A percentile compares a stretch with the other conserved stretches of the same genome.
Evolutionary conservation across 805 yeast species (phyloP).

Genomic region (Starmerella geochares): DNA sequence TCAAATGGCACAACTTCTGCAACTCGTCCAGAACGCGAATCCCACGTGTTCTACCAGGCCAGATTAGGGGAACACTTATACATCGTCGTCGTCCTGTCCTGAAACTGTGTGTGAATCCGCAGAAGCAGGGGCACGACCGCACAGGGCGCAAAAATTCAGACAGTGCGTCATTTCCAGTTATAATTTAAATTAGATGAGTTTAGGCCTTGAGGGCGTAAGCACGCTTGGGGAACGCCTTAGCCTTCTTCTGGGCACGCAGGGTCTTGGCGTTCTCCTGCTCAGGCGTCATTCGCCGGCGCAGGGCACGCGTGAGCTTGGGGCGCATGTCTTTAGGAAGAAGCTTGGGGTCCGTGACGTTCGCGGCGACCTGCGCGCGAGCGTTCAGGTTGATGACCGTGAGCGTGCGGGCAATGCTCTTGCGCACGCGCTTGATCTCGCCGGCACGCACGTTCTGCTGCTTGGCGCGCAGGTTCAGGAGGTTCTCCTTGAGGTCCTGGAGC

Average conservation of each 20-base stretch:
- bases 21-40: too few relatives aligned
- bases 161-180: slow-evolving; percentile 1
- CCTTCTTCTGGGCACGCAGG: slow-evolving; percentile 82
- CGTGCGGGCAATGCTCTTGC: slow-evolving; percentile 97
- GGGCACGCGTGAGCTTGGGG: slow-evolving; percentile 99
- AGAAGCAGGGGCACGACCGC: too few relatives aligned
- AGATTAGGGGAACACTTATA: too few relatives aligned
- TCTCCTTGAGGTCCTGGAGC: slow-evolving; percentile 92
- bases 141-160: neutral
- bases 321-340: slow-evolving; percentile 97
- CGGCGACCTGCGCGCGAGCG: slow-evolving; percentile 92
- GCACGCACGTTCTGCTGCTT: slow-evolving; percentile 55
- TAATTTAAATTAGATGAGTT: slow-evolving; percentile 18
- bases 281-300: slow-evolving; percentile 91
- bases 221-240: slow-evolving; percentile 95
- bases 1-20: too few relatives aligned
- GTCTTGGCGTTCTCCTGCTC: slow-evolving; percentile 74
- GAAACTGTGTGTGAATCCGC: too few relatives aligned
- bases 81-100: too few relatives aligned
- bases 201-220: slow-evolving; percentile 98
- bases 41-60: too few relatives aligned
- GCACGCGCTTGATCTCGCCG: slow-evolving; percentile 93
- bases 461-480: slow-evolving; percentile 89
- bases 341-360: slow-evolving; percentile 76
- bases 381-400: slow-evolving; percentile 93